These are phyloP conservation scores for Dactylellina parvicollis DNA, from an alignment of 2,329 filamentous ascomycete genomes.

Conservation along the genomic window DNA sequence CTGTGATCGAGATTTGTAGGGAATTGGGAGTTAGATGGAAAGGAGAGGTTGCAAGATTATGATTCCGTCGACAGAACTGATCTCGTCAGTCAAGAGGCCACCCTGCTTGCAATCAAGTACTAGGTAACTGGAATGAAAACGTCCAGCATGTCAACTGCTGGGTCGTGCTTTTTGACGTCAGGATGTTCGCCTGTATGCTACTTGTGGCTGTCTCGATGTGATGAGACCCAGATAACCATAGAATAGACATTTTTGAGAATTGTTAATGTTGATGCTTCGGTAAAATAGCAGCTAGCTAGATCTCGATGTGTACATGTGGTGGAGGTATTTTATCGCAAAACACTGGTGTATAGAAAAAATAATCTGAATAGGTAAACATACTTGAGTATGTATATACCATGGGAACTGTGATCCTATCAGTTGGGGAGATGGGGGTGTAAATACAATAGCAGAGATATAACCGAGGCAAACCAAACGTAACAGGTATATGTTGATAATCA, in stretches of 20 bases:
- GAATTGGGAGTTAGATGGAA: constrained; percentile 61
- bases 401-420: background rate
- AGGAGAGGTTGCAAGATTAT: constrained; percentile 42
- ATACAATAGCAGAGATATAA: constrained; percentile 12
- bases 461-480: background rate
- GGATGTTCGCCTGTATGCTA: no score
- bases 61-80: no score
- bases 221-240: background rate
- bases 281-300: background rate
- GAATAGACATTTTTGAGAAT: background rate
- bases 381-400: background rate
- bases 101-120: no score
- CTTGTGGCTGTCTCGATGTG: no score
- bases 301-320: background rate
- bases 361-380: background rate
- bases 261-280: background rate
- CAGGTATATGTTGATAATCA: background rate
- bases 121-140: no score
- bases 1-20: constrained; percentile 65
- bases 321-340: background rate
- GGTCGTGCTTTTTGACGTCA: no score
- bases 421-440: no score
- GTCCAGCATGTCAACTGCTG: no score
- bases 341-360: background rate
- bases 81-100: no score